Conservation (phyloP, 129 eudicot genomes). For the Mikania micrantha region DNA sequence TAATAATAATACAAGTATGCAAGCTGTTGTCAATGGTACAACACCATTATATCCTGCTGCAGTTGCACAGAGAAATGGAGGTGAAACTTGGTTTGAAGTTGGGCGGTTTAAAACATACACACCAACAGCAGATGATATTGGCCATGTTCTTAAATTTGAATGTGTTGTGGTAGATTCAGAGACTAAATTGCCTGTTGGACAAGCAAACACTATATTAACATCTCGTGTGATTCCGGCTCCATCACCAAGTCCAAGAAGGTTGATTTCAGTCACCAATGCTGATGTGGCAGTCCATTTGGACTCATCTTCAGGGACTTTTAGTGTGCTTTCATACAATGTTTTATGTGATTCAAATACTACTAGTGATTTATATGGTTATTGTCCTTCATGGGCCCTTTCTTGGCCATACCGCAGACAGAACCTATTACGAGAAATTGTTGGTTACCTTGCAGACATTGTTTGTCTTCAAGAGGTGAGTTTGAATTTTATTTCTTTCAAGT, state of each 20-base stretch:
- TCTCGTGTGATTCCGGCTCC: conserved; percentile 99
- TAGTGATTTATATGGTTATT: conserved; percentile 74
- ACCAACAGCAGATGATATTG: conserved; percentile 92
- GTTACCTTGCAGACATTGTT: conserved; percentile 90
- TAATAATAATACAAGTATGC: conserved; percentile 18
- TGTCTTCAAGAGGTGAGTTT: conserved; percentile 86
- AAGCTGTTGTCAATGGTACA: conserved; percentile 48
- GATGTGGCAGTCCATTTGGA: conserved; percentile 64
- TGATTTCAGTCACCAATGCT: conserved; percentile 67
- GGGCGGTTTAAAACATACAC: conserved; percentile 85
- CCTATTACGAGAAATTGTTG: conserved; percentile 88
- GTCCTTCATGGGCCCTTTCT: conserved; percentile 98
- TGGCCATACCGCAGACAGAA: conserved; percentile 97
- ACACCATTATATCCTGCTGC: conserved; percentile 75
- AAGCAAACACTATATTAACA: conserved; percentile 44
- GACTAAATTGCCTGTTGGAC: conserved; percentile 64
- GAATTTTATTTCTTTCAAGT: neutral
- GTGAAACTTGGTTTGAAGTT: conserved; percentile 96
- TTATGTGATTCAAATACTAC: conserved; percentile 73
- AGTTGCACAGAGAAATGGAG: conserved; percentile 70
- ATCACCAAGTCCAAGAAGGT: conserved; percentile 76
- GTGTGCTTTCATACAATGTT: conserved; percentile 84
- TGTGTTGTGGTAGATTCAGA: conserved; percentile 83
- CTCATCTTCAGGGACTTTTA: conserved; percentile 65
- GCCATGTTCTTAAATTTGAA: conserved; percentile 86